Conservation (phyloP, 2,329 filamentous ascomycete genomes). For the Pyrenochaeta sp. region DNA sequence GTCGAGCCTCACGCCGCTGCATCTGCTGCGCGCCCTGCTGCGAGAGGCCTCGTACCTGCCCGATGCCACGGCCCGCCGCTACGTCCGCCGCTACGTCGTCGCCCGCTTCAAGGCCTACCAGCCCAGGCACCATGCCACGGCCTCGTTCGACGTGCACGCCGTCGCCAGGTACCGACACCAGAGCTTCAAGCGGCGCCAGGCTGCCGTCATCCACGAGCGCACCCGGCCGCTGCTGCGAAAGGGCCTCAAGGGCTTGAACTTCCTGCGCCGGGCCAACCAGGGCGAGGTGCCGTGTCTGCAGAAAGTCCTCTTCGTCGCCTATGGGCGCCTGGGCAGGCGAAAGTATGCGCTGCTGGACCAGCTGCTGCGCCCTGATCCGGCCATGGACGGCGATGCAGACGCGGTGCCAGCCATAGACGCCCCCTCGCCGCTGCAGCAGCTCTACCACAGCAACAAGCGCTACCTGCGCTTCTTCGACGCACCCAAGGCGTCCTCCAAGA, state of each 20-base stretch:
- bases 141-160: slow-evolving; percentile 21
- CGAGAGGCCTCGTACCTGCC: slow-evolving; percentile 69
- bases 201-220: slow-evolving; percentile 32
- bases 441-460: slow-evolving; percentile 45
- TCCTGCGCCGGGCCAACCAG: slow-evolving; percentile 63
- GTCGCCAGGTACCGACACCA: slow-evolving; percentile 27
- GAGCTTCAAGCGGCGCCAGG: slow-evolving; percentile 29
- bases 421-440: slow-evolving; percentile 41
- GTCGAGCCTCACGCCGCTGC: slow-evolving; percentile 42
- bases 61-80: slow-evolving; percentile 62
- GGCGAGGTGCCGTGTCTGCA: slow-evolving; percentile 62
- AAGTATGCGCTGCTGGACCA: slow-evolving; percentile 55
- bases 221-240: slow-evolving; percentile 29
- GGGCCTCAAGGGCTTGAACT: slow-evolving; percentile 51
- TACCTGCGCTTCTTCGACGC: slow-evolving; percentile 43
- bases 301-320: slow-evolving; percentile 63
- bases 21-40: slow-evolving; percentile 64
- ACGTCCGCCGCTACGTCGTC: slow-evolving; percentile 59
- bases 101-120: slow-evolving; percentile 58
- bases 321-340: slow-evolving; percentile 65
- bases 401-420: not conserved
- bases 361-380: slow-evolving; percentile 34
- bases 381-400: slow-evolving; percentile 8
- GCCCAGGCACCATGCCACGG: slow-evolving; percentile 33
- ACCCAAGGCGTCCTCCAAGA: slow-evolving; percentile 24